Percentiles rank a stretch among this genome's conserved stretches.
These are phyloP conservation scores for Vitis hybrid DNA, from an alignment of 177 flowering plant species.

Conservation along the genomic window DNA sequence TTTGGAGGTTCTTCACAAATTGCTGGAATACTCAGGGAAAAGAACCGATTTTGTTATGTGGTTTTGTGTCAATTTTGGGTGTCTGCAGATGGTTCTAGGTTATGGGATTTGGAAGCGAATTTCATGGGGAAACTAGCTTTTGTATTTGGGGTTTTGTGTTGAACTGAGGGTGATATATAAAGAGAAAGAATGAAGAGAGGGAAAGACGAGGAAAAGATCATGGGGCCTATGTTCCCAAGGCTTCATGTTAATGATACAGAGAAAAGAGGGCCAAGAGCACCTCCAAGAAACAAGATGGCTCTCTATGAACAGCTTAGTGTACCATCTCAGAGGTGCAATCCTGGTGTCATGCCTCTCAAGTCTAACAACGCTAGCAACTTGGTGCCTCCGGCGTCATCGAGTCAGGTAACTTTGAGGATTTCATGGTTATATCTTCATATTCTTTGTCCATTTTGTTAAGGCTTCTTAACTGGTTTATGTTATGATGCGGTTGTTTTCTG, in stretches of 20 bases:
- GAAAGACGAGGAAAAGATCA: constrained; percentile 50
- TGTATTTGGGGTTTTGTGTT: constrained; percentile 1
- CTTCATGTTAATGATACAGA: constrained; percentile 74
- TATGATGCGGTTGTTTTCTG: no score
- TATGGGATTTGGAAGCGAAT: neutral
- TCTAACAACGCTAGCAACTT: constrained; percentile 14
- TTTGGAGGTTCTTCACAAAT: constrained; percentile 2
- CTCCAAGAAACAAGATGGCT: constrained; percentile 88
- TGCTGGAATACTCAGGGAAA: neutral
- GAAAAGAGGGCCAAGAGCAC: constrained; percentile 82
- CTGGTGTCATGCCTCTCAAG: constrained; percentile 20
- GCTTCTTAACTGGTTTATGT: neutral
- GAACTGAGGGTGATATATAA: neutral
- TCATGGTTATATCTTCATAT: neutral
- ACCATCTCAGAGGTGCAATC: constrained; percentile 61
- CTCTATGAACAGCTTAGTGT: constrained; percentile 72
- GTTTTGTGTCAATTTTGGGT: no score
- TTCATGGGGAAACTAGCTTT: neutral
- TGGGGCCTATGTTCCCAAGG: constrained; percentile 74
- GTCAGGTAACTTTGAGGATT: constrained; percentile 27
- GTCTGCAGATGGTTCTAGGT: neutral
- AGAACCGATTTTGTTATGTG: no score
- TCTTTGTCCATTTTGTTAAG: neutral
- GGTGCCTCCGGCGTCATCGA: constrained; percentile 27
- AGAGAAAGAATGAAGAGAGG: constrained; percentile 50